Conservation (phyloP, 768 basidiomycete genomes). For the Boletus insuetus region DNA sequence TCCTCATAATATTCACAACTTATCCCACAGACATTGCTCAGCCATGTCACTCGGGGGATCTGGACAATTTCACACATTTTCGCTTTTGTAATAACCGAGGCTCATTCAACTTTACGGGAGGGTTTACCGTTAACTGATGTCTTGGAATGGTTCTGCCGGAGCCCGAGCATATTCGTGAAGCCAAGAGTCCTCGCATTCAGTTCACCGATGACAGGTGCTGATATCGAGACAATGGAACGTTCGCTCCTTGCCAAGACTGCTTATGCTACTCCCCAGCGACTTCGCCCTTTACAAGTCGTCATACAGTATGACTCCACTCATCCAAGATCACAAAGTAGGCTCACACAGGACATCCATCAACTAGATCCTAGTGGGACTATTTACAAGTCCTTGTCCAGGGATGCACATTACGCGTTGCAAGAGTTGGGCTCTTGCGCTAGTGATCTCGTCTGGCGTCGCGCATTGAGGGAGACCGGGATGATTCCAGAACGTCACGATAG, state of each 20-base stretch:
- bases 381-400: constrained; percentile 42
- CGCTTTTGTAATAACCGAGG: constrained; percentile 44
- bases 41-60: constrained; percentile 36
- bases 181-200: constrained; percentile 47
- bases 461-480: constrained; percentile 37
- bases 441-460: constrained; percentile 67
- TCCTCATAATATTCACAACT: constrained; percentile 1
- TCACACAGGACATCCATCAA: constrained; percentile 47
- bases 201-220: constrained; percentile 22
- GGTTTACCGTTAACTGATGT: constrained; percentile 42
- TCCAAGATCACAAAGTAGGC: constrained; percentile 35
- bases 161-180: constrained; percentile 32
- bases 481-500: constrained; percentile 37
- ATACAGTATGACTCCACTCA: constrained; percentile 48
- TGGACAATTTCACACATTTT: constrained; percentile 44
- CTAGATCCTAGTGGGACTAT: constrained; percentile 40
- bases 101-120: constrained; percentile 36
- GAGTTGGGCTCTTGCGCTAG: constrained; percentile 69
- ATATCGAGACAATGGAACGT: constrained; percentile 39
- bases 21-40: constrained; percentile 37
- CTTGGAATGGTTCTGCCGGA: constrained; percentile 45
- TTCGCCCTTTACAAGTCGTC: constrained; percentile 49
- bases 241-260: constrained; percentile 39
- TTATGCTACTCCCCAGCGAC: constrained; percentile 35
- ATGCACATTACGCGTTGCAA: constrained; percentile 43